Evolutionary conservation across 2,329 filamentous ascomycete species (phyloP).

Genomic region (Ceratocystiopsis minuta): DNA sequence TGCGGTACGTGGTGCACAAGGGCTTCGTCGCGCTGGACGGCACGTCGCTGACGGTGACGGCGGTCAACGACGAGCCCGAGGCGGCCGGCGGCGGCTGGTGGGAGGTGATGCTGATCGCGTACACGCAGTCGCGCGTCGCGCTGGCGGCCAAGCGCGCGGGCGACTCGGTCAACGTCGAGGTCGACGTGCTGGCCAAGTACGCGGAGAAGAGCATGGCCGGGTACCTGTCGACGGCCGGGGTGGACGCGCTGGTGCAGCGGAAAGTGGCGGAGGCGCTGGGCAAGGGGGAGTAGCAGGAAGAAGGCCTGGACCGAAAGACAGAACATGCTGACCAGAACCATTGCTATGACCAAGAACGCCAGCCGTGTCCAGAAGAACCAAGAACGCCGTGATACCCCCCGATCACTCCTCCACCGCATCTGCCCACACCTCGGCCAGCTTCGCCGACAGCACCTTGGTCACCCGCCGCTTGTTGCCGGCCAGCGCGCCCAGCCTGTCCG

Average conservation of each 20-base stretch:
- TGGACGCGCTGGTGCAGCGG: constrained; percentile 56
- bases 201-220: constrained; percentile 77
- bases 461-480: constrained; percentile 51
- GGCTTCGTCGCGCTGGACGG: constrained; percentile 90
- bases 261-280: constrained; percentile 30
- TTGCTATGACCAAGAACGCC: neutral
- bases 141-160: constrained; percentile 61
- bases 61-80: constrained; percentile 54
- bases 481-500: constrained; percentile 34
- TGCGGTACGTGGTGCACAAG: constrained; percentile 89
- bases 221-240: constrained; percentile 43
- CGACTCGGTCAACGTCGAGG: constrained; percentile 79
- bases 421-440: constrained; percentile 57
- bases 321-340: neutral
- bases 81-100: constrained; percentile 50
- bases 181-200: constrained; percentile 75
- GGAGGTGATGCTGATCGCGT: constrained; percentile 96
- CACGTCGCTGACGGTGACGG: constrained; percentile 81
- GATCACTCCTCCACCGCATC: constrained; percentile 19
- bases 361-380: too few relatives aligned
- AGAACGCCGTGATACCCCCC: too few relatives aligned
- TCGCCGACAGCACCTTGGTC: constrained; percentile 44
- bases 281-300: constrained; percentile 2
- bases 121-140: constrained; percentile 85
- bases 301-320: neutral